Evolutionary conservation across 2,329 filamentous ascomycete genomes (phyloP).

Genomic region (Fusarium stilboides): DNA sequence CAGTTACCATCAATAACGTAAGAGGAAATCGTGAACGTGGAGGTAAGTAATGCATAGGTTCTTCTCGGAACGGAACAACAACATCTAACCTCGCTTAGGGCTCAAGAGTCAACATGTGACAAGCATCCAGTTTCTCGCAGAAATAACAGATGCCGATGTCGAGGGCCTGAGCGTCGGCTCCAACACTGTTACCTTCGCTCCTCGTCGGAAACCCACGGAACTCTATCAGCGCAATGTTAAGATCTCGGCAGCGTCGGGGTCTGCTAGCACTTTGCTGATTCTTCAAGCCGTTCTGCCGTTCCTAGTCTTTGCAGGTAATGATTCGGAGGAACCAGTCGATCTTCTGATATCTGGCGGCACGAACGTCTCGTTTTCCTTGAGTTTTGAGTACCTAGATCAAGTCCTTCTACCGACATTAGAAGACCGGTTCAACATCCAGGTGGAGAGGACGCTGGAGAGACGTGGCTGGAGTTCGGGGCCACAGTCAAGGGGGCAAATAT

Average conservation of each 20-base stretch:
- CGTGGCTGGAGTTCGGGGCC: slow-evolving; percentile 69
- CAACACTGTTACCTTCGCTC: slow-evolving; percentile 64
- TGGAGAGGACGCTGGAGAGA: slow-evolving; percentile 61
- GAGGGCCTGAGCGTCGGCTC: slow-evolving; percentile 67
- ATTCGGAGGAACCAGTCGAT: slow-evolving; percentile 60
- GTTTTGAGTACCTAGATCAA: slow-evolving; percentile 75
- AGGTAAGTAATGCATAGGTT: slow-evolving; percentile 43
- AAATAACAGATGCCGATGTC: slow-evolving; percentile 66
- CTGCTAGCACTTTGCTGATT: slow-evolving; percentile 70
- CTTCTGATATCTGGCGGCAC: slow-evolving; percentile 71
- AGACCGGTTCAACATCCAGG: slow-evolving; percentile 63
- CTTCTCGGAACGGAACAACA: not conserved
- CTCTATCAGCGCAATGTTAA: slow-evolving; percentile 61
- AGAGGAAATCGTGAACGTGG: slow-evolving; percentile 66
- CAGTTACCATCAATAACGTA: slow-evolving; percentile 69
- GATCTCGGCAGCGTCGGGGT: slow-evolving; percentile 65
- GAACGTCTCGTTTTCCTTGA: slow-evolving; percentile 70
- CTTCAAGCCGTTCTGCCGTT: slow-evolving; percentile 74
- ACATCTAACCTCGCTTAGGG: slow-evolving; percentile 56
- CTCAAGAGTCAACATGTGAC: slow-evolving; percentile 74
- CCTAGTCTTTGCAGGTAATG: slow-evolving; percentile 68
- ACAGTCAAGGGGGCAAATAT: slow-evolving; percentile 59
- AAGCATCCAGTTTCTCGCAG: slow-evolving; percentile 68
- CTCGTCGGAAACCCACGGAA: slow-evolving; percentile 57
- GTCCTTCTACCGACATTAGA: slow-evolving; percentile 70